Evolutionary conservation across 2,329 filamentous ascomycete species (phyloP), one percentile per base, ranked within the genome.

Genomic region (Incumbomyces delicatus): DNA sequence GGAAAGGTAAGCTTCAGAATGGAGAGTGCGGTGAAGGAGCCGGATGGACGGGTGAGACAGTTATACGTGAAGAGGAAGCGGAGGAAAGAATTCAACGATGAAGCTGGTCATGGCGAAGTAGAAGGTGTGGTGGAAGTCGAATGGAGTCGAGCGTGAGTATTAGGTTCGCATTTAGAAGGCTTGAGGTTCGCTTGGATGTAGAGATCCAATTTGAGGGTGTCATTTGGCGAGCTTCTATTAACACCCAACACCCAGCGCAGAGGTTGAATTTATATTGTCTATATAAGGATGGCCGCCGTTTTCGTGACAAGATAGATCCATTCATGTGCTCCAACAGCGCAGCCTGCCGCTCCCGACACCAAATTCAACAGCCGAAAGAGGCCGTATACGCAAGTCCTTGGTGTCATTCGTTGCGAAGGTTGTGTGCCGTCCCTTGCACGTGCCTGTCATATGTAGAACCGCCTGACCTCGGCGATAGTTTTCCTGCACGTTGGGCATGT

Each of bases 1-100:
- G 58, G 68, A 43, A 80, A 80, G 65, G 68, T 73, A 61, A 76
- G 70, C 44, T 78, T 73, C 49, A 58, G 59, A 10, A 60, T 81
- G 4, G 60, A 64, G 13, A 71, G 74, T 32, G 68, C 69, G 1
- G 64, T 69, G 33, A 52, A 66, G 8, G 64, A 69, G 29, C 61
- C 59, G 2, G 52, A 61, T 14, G 67, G 68, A 20, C 63, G 63
- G 37, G 63, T 80, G 6, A 68, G 70, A n/a, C 77, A 81, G 58
- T 64, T 76, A 40, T 80, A 79, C 49, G 63, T 80, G 6, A 66
- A 69, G 16, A 44, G 41, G 32, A 6, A 31, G 12, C 22, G 30
- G 32, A 36, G 7, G 7, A 33, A 31, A 27, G 42, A 31, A 35
- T 33, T 2, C 7, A 14, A 37, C 16, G 40, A 43, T n/a, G 16